These are phyloP conservation scores for Fallopia convolvulus DNA, from an alignment of 148 eudicot genomes.

Conservation along the genomic window DNA sequence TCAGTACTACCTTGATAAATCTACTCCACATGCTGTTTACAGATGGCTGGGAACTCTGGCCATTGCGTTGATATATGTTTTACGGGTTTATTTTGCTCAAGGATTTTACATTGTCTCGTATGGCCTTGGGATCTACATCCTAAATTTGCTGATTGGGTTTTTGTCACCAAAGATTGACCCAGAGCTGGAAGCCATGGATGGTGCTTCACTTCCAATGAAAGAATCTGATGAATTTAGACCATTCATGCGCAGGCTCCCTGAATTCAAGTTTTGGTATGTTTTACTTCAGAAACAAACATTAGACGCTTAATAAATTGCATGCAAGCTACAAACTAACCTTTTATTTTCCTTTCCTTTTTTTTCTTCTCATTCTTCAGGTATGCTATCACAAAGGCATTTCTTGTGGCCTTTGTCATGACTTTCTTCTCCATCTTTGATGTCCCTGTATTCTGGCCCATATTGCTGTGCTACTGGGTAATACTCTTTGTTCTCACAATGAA, in stretches of 20 bases:
- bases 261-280: conserved; percentile 70
- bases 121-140: conserved; percentile 69
- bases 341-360: too few relatives aligned
- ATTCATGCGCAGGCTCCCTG: conserved; percentile 74
- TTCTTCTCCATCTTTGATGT: conserved; percentile 63
- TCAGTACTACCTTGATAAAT: conserved; percentile 53
- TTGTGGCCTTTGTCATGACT: conserved; percentile 51
- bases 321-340: too few relatives aligned
- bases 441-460: conserved; percentile 80
- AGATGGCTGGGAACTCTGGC: conserved; percentile 64
- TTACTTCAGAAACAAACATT: neutral
- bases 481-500: conserved; percentile 49
- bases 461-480: conserved; percentile 61
- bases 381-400: conserved; percentile 60
- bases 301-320: neutral
- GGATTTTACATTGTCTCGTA: conserved; percentile 74
- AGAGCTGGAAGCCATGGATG: conserved; percentile 65
- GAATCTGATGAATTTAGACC: conserved; percentile 65
- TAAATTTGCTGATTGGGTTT: conserved; percentile 77
- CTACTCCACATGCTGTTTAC: conserved; percentile 48
- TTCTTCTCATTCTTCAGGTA: conserved; percentile 25
- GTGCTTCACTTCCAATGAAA: conserved; percentile 50
- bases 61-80: conserved; percentile 33
- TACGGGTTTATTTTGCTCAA: conserved; percentile 49
- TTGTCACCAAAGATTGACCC: conserved; percentile 78